Evolutionary conservation across 2,329 filamentous ascomycete genomes (phyloP), one percentile per base, ranked within the genome.

Genomic region (Aureobasidium melanogenum): DNA sequence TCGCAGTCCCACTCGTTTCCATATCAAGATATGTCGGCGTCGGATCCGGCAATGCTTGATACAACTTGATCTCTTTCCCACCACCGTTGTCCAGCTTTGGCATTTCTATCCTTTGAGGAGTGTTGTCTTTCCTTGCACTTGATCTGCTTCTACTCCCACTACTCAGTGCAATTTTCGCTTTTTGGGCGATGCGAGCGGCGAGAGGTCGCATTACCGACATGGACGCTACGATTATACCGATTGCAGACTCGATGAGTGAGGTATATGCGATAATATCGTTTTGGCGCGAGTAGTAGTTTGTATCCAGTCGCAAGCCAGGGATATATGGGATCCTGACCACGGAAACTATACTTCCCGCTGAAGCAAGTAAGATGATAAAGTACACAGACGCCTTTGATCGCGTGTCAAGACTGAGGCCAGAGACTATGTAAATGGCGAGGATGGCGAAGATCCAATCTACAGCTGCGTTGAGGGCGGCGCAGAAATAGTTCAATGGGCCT

Each of bases 391-490:
- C 14, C 22, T 60, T 62, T 2, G 26, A 28, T 22, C 26, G 52
- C 1, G 30, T 28, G 2, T 41, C 44, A 50, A 64, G 44, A 5
- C 12, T 56, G 2, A 62, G 19, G 12, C 52, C 47, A 22, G 30
- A 47, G 4, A 64, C 60, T 1, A 64, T 60, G 19, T 54, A 47
- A 22, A 64, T 62, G 7, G 63, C 48, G 1, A 56, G 24, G 24
- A 47, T n/a, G 10, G 60, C 58, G 28, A 64, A 58, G 30, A 64
- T 57, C 63, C 63, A 64, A 36, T 64, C 63, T 1, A 62, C 55
- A 10, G 58, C 26, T 14, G 63, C 63, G 48, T 64, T 64, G 0
- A 64, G 48, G 0, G 30, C 19, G 17, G 63, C 63, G 19, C 22
- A 43, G n/a, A 64, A 38, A 24, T 64, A 64, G 55, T 64, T 62